Conservation (phyloP, 371 early-diverging fungal species). For the Lichtheimia ornata region DNA sequence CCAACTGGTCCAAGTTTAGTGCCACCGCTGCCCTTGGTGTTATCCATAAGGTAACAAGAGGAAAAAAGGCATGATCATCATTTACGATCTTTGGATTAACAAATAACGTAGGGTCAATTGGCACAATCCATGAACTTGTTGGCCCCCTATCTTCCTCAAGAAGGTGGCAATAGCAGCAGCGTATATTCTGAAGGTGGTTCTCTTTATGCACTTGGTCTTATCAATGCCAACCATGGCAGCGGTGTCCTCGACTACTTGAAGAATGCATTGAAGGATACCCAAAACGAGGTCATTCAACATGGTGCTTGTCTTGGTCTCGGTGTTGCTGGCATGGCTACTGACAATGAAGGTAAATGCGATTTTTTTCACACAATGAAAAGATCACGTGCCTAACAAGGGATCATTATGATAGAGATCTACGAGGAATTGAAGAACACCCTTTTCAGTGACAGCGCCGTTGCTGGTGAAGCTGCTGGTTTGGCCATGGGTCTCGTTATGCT, state of each 20-base stretch:
- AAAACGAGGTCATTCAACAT: slow-evolving; percentile 93
- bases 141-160: slow-evolving; percentile 93
- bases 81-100: background rate
- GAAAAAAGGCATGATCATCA: background rate
- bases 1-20: slow-evolving; percentile 99
- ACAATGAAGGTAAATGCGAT: slow-evolving; percentile 64
- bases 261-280: slow-evolving; percentile 77
- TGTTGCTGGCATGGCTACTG: slow-evolving; percentile 95
- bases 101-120: slow-evolving; percentile 75
- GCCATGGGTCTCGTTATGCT: slow-evolving; percentile 98
- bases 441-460: slow-evolving; percentile 93
- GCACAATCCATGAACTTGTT: slow-evolving; percentile 83
- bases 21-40: slow-evolving; percentile 99
- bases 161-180: slow-evolving; percentile 75
- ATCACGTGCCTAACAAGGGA: background rate
- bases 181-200: slow-evolving; percentile 98
- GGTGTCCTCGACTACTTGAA: slow-evolving; percentile 83
- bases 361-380: slow-evolving; percentile 1
- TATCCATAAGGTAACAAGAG: slow-evolving; percentile 83
- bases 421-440: slow-evolving; percentile 86
- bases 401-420: slow-evolving; percentile 60
- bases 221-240: slow-evolving; percentile 92
- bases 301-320: slow-evolving; percentile 98
- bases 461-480: slow-evolving; percentile 97
- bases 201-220: slow-evolving; percentile 96